Percentiles rank a stretch among this genome's conserved stretches.
These are phyloP conservation scores for Mucor mucedo DNA, from an alignment of 371 early-diverging fungal genomes.

Conservation along the genomic window DNA sequence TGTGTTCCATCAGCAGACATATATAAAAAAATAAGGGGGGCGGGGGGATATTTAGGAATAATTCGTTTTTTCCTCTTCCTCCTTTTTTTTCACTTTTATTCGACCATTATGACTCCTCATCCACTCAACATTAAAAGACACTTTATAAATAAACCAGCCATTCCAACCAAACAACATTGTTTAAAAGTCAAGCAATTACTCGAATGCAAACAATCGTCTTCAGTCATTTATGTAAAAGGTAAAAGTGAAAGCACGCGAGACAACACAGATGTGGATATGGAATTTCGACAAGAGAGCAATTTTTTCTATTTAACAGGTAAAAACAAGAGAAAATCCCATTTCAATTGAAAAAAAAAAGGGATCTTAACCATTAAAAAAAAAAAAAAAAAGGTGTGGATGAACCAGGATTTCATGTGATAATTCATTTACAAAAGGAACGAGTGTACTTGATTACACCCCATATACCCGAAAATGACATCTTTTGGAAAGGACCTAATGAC, in stretches of 20 bases:
- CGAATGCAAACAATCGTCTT: constrained; percentile 4
- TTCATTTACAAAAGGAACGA: constrained; percentile 37
- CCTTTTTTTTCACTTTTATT: constrained; percentile 17
- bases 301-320: constrained; percentile 61
- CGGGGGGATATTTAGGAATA: neutral
- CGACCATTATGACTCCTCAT: constrained; percentile 34
- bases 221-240: constrained; percentile 39
- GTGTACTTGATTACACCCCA: constrained; percentile 52
- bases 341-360: no score
- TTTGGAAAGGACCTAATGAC: constrained; percentile 55
- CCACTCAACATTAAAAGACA: constrained; percentile 12
- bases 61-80: constrained; percentile 8
- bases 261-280: constrained; percentile 52
- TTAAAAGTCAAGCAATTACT: constrained; percentile 30
- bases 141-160: neutral
- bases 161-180: constrained; percentile 41
- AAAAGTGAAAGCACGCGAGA: constrained; percentile 38
- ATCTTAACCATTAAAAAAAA: no score
- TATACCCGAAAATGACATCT: constrained; percentile 40
- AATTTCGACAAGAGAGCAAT: constrained; percentile 60
- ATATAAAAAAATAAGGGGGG: no score
- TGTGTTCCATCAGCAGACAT: constrained; percentile 18
- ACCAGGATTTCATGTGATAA: constrained; percentile 51
- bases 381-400: constrained; percentile 43
- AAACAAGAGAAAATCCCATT: no score